These are phyloP conservation scores for Flaveria bidentis DNA, from an alignment of 129 eudicot genomes.

Conservation along the genomic window DNA sequence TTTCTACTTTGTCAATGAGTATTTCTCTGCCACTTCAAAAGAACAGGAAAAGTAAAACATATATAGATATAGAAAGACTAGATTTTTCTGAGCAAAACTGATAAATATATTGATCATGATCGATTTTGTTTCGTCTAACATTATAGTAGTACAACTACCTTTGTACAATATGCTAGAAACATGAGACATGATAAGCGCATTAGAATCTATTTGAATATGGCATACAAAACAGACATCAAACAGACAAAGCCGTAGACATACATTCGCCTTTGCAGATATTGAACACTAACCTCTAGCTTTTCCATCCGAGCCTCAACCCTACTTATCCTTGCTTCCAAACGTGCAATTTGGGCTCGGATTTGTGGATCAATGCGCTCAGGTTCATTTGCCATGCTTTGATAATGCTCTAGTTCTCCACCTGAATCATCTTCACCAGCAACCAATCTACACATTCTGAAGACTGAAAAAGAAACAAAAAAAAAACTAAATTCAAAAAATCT, in stretches of 20 bases:
- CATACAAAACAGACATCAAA: conserved; percentile 38
- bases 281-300: conserved; percentile 39
- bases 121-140: conserved; percentile 10
- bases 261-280: conserved; percentile 44
- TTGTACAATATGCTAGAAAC: conserved; percentile 2
- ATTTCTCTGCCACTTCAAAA: not conserved
- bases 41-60: not conserved
- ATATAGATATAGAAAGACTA: not conserved
- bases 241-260: conserved; percentile 35
- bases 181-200: not conserved
- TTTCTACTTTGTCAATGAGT: not conserved
- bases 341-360: conserved; percentile 39
- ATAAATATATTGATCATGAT: not conserved
- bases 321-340: conserved; percentile 45
- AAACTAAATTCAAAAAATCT: not conserved
- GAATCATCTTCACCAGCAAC: conserved; percentile 33
- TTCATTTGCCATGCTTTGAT: conserved; percentile 33
- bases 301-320: conserved; percentile 50
- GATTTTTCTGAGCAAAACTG: conserved; percentile 5
- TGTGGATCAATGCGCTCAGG: conserved; percentile 32
- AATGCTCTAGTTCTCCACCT: not conserved
- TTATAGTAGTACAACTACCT: not conserved
- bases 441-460: conserved; percentile 35
- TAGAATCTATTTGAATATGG: conserved; percentile 34
- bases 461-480: conserved; percentile 13